These are phyloP conservation scores for Erodium trifolium DNA, from an alignment of 441 rosid genomes.

Conservation along the genomic window DNA sequence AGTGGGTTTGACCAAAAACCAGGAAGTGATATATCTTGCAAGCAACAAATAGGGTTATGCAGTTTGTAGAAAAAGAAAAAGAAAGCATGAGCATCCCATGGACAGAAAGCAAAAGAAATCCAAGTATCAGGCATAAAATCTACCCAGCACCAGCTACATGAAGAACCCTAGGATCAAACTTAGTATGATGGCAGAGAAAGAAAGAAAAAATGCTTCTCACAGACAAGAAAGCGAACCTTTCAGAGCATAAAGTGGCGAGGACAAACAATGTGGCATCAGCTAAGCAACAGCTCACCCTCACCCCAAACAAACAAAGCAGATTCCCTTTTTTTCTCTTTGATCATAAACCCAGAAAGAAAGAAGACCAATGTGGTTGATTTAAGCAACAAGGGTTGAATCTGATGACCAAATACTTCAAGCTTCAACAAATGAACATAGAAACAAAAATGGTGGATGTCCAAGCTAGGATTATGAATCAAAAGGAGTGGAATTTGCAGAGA, in stretches of 20 bases:
- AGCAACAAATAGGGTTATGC: conserved; percentile 45
- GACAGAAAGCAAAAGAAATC: conserved; percentile 42
- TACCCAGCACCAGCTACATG: conserved; percentile 37
- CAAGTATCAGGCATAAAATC: conserved; percentile 65
- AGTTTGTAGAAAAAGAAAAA: conserved; percentile 43
- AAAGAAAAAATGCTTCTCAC: conserved; percentile 27
- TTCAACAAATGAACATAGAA: background rate
- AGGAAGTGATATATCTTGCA: conserved; percentile 33
- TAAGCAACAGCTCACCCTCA: conserved; percentile 51
- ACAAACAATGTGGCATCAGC: conserved; percentile 37
- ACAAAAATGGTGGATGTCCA: background rate
- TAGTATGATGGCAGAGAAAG: conserved; percentile 31
- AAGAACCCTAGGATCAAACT: conserved; percentile 32
- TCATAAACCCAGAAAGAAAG: background rate
- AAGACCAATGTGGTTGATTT: background rate
- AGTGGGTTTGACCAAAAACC: conserved; percentile 40
- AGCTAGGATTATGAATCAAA: background rate
- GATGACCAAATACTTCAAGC: no score
- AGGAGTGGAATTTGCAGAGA: conserved; percentile 25
- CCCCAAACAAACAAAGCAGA: conserved; percentile 49
- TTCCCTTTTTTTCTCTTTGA: conserved; percentile 26
- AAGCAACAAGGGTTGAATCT: background rate
- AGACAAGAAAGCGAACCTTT: conserved; percentile 81
- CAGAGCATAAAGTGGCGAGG: conserved; percentile 72
- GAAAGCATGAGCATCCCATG: conserved; percentile 20